phyloP scores from a whole-genome alignment of 176 grass and related monocot species.

The Avena eriantha region DNA sequence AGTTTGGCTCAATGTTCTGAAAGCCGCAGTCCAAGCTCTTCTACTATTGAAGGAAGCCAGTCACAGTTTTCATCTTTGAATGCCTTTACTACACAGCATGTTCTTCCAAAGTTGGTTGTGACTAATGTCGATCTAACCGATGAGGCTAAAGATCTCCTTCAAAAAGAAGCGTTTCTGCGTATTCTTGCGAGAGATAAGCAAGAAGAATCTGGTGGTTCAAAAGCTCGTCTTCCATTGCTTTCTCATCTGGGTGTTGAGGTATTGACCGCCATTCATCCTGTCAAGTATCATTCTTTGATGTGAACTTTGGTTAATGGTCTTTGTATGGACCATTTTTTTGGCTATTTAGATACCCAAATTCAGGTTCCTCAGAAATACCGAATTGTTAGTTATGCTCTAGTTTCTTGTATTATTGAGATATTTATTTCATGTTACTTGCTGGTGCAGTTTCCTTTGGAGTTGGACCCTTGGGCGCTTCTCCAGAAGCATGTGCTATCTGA shows the following conservation, averaged over 20 bases:
- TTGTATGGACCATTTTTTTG: not conserved
- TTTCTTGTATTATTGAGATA: constrained; percentile 15
- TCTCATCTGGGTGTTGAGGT: constrained; percentile 94
- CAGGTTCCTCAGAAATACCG: constrained; percentile 14
- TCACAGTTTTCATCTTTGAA: constrained; percentile 52
- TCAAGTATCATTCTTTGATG: constrained; percentile 29
- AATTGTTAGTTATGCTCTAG: constrained; percentile 26
- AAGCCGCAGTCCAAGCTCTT: constrained; percentile 62
- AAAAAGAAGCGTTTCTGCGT: constrained; percentile 82
- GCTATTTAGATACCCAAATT: not conserved
- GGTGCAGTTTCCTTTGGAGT: constrained; percentile 89
- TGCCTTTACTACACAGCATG: constrained; percentile 47
- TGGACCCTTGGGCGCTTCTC: constrained; percentile 87
- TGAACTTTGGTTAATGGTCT: constrained; percentile 37
- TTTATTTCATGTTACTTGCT: constrained; percentile 26
- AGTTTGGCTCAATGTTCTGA: constrained; percentile 65
- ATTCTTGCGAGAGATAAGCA: constrained; percentile 80
- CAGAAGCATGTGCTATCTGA: constrained; percentile 86
- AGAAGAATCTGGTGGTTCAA: constrained; percentile 65
- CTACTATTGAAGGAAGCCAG: constrained; percentile 60
- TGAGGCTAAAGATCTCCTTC: constrained; percentile 82
- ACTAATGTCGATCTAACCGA: constrained; percentile 79
- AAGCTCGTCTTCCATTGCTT: constrained; percentile 73
- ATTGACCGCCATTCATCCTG: constrained; percentile 38
- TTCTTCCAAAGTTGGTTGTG: constrained; percentile 88